Percentiles rank a stretch among this genome's conserved stretches.
These are phyloP conservation scores for Kodamaea hsintzibuensis DNA, from an alignment of 805 yeast species.

Conservation along the genomic window DNA sequence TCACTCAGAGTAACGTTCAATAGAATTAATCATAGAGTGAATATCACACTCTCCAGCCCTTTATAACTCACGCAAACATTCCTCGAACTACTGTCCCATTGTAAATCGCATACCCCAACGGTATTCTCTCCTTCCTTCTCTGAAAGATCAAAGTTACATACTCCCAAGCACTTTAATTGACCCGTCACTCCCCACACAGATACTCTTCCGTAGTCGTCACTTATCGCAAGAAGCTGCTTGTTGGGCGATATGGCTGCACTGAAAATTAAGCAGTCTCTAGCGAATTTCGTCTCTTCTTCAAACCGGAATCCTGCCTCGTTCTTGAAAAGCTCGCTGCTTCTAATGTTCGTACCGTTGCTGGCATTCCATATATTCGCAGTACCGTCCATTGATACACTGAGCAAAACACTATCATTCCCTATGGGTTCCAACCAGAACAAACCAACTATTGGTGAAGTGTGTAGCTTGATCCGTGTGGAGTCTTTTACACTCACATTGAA, in stretches of 20 bases:
- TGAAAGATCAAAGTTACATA: constrained; percentile 18
- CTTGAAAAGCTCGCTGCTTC: constrained; percentile 32
- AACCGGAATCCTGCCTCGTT: constrained; percentile 24
- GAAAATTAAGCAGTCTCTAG: constrained; percentile 54
- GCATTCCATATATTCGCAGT: constrained; percentile 68
- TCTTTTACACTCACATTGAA: constrained; percentile 20
- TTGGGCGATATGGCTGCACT: constrained; percentile 54
- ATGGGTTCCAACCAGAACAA: constrained; percentile 53
- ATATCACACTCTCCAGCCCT: constrained; percentile 34
- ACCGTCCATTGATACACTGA: constrained; percentile 72
- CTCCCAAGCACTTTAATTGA: constrained; percentile 28
- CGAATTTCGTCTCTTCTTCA: constrained; percentile 12
- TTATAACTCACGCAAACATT: constrained; percentile 34
- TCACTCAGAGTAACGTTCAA: no score
- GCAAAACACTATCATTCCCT: constrained; percentile 23
- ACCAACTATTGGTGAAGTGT: constrained; percentile 56
- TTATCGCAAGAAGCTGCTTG: constrained; percentile 53
- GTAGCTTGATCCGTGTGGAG: constrained; percentile 26
- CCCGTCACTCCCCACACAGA: constrained; percentile 46
- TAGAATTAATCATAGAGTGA: neutral
- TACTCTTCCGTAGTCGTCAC: constrained; percentile 64
- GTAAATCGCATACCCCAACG: constrained; percentile 38
- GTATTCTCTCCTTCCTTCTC: constrained; percentile 11
- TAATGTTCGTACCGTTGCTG: constrained; percentile 38
- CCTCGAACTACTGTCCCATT: constrained; percentile 34